These are phyloP conservation scores for Smithsoniella earleae DNA, from an alignment of 163 green algal species.

Conservation along the genomic window DNA sequence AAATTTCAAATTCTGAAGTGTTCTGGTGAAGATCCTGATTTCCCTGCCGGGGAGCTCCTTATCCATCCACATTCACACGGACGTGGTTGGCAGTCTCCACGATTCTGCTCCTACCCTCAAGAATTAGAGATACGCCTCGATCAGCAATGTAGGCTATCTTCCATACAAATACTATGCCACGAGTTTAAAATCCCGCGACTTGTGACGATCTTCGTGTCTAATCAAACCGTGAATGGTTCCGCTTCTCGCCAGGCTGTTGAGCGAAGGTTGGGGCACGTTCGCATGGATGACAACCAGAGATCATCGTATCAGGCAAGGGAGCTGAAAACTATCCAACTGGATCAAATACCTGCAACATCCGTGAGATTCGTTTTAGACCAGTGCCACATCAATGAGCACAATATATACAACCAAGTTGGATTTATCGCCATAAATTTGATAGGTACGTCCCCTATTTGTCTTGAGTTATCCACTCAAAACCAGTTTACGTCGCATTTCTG, in stretches of 20 bases:
- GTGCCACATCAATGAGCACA: conserved; percentile 80
- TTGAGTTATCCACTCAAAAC: too few relatives aligned
- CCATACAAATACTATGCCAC: conserved; percentile 87
- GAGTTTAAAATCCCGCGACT: conserved; percentile 74
- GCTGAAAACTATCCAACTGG: conserved; percentile 84
- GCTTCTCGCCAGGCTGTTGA: not conserved
- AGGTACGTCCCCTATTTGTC: not conserved
- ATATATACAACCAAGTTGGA: conserved; percentile 80
- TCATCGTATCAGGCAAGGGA: conserved; percentile 71
- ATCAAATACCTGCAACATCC: conserved; percentile 46
- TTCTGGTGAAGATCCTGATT: conserved; percentile 61
- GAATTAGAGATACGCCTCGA: conserved; percentile 70
- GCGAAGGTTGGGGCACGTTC: conserved; percentile 68
- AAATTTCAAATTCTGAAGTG: not conserved
- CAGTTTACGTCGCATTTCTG: too few relatives aligned
- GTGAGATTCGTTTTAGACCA: conserved; percentile 67
- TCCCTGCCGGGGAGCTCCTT: conserved; percentile 67
- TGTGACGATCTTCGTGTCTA: not conserved
- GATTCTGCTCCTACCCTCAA: conserved; percentile 76
- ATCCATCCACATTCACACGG: conserved; percentile 52
- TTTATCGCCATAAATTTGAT: not conserved
- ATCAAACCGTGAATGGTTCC: not conserved
- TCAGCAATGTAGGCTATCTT: conserved; percentile 52
- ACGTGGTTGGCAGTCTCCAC: not conserved
- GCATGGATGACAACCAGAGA: conserved; percentile 82